phyloP scores from a whole-genome alignment of 176 grass and related monocot genomes.

The Leersia perrieri region DNA sequence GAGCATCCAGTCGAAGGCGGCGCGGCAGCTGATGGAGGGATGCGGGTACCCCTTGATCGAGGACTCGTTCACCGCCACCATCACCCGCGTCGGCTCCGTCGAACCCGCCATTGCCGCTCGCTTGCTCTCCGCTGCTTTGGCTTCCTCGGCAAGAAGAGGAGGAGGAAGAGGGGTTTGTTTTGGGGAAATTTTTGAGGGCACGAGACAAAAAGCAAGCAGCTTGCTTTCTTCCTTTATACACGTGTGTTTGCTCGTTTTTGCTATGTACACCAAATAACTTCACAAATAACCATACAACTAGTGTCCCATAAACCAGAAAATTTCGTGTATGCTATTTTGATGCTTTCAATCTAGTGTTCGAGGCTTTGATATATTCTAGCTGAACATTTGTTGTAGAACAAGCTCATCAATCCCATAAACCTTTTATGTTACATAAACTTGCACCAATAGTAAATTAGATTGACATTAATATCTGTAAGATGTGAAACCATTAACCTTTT shows the following conservation, averaged over 20 bases:
- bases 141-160: constrained; percentile 42
- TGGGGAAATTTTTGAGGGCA: constrained; percentile 22
- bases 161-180: neutral
- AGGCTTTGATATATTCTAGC: no score
- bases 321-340: no score
- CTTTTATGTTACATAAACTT: no score
- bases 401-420: no score
- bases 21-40: constrained; percentile 81
- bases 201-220: neutral
- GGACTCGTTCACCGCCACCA: constrained; percentile 92
- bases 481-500: no score
- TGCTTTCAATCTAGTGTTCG: no score
- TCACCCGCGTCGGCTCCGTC: constrained; percentile 63
- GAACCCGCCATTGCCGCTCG: constrained; percentile 43
- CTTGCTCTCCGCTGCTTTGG: constrained; percentile 5
- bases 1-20: constrained; percentile 91
- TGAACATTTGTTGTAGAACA: no score
- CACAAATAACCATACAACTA: no score
- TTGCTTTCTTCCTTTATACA: neutral
- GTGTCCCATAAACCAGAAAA: no score
- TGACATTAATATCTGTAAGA: no score
- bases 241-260: neutral
- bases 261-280: neutral
- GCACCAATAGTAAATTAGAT: no score
- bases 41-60: constrained; percentile 88